Evolutionary conservation across 352 stramenopile species (phyloP), one percentile per base, ranked within the genome.

Genomic region (Blastocystis hominis): DNA sequence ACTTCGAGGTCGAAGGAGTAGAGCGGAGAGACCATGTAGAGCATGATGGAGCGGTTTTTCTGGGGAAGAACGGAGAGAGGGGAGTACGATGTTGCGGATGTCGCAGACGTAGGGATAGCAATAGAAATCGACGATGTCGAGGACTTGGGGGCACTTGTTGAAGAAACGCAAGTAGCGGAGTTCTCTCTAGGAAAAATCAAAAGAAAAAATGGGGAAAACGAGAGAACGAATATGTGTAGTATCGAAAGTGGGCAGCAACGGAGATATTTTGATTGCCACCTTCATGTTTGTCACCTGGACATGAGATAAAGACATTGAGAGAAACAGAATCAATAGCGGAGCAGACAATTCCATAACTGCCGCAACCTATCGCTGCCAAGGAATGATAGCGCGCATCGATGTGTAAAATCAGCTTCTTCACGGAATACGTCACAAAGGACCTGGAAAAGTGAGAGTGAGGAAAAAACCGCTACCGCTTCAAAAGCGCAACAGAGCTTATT

Each of bases 291-390:
- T 84, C 10, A 84, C 72, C 72, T 84, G 24, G 10, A 56, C n/a
- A 47, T 53, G 9, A 68, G 15, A 34, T 10, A 7, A 47, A 36
- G 0, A 15, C 3, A 15, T 30, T 55, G 5, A 17, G 17, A 4
- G 20, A 44, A 36, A 84, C 72, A 24, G 72, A 42, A 84, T 84
- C 72, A 36, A 84, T 10, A 0, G 72, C 72, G 44, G 47, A 66
- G 55, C 47, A 84, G 5, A 84, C 72, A 44, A 84, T 84, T 50
- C 72, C 72, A 47, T 84, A 84, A 54, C 53, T 84, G 20, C 72
- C 72, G 44, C 54, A 66, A 13, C 72, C 72, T 5, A 61, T 84
- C 7, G 72, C 50, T 10, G 42, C 20, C 54, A 84, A 53, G 1
- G 30, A n/a, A 30, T 84, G 47, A 42, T 84, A 84, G 2, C 72